These are phyloP conservation scores for Xanthoceras sorbifolium DNA, from an alignment of 345 rosid genomes.

Conservation along the genomic window DNA sequence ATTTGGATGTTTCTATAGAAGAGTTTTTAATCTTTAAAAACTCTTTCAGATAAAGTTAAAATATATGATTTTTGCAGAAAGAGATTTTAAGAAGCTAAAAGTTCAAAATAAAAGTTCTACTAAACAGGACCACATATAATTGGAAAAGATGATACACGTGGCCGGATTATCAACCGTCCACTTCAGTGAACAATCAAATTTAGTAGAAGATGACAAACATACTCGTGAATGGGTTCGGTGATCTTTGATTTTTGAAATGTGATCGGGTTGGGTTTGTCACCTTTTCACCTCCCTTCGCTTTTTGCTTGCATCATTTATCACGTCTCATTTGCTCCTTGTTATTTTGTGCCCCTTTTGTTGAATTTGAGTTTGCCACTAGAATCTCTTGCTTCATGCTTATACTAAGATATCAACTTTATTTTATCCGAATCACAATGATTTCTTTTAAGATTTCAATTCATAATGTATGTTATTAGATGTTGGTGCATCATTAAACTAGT, in stretches of 20 bases:
- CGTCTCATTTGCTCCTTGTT: slow-evolving; percentile 14
- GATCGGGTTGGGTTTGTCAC: not conserved
- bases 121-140: not conserved
- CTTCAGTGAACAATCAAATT: not conserved
- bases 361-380: not conserved
- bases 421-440: not conserved
- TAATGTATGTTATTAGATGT: no score
- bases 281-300: not conserved
- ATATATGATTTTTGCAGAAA: no score
- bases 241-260: no score
- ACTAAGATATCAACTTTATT: not conserved
- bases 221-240: no score
- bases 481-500: no score
- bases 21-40: no score
- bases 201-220: not conserved
- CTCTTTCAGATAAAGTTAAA: no score
- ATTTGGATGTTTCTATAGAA: no score
- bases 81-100: no score
- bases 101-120: no score
- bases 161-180: not conserved
- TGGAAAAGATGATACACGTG: not conserved
- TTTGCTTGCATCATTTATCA: slow-evolving; percentile 15
- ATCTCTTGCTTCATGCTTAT: not conserved
- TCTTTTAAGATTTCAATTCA: no score
- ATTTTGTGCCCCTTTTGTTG: not conserved